Conservation (phyloP, 805 yeast species). For the Scheffersomyces stipitis region DNA sequence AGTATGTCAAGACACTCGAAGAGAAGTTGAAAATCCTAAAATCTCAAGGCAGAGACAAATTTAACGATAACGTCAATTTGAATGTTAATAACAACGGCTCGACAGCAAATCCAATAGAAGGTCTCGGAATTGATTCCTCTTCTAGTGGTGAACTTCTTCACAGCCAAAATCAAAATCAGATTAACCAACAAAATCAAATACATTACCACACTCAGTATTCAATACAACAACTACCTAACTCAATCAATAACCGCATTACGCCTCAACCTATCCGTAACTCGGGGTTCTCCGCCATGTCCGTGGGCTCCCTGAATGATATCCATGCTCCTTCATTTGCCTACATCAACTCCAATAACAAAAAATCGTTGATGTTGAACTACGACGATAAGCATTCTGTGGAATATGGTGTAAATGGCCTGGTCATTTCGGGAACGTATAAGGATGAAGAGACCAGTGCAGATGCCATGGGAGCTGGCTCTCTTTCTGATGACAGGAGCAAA, state of each 20-base stretch:
- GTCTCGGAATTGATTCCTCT: too few species aligned
- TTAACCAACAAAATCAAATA: not conserved
- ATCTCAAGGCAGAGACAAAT: not conserved
- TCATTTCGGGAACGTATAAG: not conserved
- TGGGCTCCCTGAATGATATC: too few species aligned
- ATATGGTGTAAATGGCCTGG: not conserved
- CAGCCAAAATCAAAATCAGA: too few species aligned
- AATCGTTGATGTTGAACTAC: too few species aligned
- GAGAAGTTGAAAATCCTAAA: constrained; percentile 2
- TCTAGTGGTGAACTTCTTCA: too few species aligned
- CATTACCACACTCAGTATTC: too few species aligned
- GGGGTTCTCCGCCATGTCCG: too few species aligned
- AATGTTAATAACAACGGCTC: not conserved
- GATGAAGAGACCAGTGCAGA: constrained; percentile 3
- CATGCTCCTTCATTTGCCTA: too few species aligned
- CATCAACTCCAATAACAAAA: not conserved
- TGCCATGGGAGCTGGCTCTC: constrained; percentile 13
- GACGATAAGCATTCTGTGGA: too few species aligned
- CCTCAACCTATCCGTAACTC: too few species aligned
- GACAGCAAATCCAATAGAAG: not conserved
- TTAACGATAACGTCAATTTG: too few species aligned
- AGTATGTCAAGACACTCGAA: constrained; percentile 8
- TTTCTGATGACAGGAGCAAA: not conserved
- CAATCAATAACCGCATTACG: not conserved
- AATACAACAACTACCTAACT: not conserved